Base-by-base conservation (phyloP, 2,329 filamentous ascomycete species). In the Microascus cirrosus region DNA sequence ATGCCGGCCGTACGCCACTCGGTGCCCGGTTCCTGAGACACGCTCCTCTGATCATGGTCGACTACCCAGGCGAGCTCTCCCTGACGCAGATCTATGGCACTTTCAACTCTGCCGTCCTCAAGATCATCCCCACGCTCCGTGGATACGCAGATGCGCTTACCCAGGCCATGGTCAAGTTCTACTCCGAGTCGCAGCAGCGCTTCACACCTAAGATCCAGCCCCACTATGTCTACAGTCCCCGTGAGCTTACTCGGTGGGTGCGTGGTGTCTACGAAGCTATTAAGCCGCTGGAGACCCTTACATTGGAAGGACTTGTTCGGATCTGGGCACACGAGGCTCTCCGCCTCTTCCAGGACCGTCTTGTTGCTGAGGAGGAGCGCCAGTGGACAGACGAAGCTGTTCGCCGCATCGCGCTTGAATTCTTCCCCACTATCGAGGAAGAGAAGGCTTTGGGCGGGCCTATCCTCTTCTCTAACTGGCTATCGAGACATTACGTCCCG, bases 261-360 rank as follows among this genome's bases (percentile, higher is more conserved):
- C 89, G 95, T 63, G 94, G 95, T 74, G 82, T 99, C 22, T 99
- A 99, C 65, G 94, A 99, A 72, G 93, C 94, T 0, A 95, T 99
- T 63, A 84, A 89, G 61, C 94, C 95, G 13, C 81, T 99, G 13
- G 94, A 99, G 71, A 87, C 80, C 12, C 78, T 99, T 24, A 84
- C 90, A 1, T 76, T 97, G 2, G 95, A 99, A 73, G 94, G 94
- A 1, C 79, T 99, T 54, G 86, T 99, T 50, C 86, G 94, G 45
- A 96, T 99, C 62, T 99, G 94, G 94, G 92, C 95, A 0, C 94
- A 99, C 65, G 94, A 99, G 74, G 94, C 95, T 59, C 76, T 99
- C 54, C 88, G 94, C 54, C 79, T 99, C 51, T 99, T 99, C 82
- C 92, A 96, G 66, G 94, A 99, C 78, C 88, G 94, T 76, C 82